These are phyloP conservation scores for Cordyceps militaris DNA, from an alignment of 2,329 filamentous ascomycete species.

Conservation along the genomic window DNA sequence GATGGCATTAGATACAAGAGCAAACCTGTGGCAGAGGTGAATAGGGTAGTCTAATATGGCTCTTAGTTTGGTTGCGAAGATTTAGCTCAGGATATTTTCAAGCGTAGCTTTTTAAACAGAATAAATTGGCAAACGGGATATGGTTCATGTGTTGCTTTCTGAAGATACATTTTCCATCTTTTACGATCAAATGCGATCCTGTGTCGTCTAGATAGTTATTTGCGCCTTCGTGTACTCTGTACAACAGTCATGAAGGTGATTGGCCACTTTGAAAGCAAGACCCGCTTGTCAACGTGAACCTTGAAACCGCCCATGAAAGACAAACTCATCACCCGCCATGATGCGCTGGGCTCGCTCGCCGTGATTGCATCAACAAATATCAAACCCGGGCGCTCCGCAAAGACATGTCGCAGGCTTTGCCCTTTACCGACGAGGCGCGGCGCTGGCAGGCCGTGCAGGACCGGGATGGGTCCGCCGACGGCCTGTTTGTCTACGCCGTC, in stretches of 20 bases:
- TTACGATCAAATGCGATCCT: not conserved
- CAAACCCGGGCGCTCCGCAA: not conserved
- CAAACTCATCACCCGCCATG: not conserved
- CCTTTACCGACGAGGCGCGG: conserved; percentile 25
- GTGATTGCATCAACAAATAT: not conserved
- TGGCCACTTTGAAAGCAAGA: conserved; percentile 27
- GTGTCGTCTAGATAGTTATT: not conserved
- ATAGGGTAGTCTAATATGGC: too few relatives aligned
- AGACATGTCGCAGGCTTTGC: not conserved
- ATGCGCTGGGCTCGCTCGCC: not conserved
- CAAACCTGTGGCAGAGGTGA: too few relatives aligned
- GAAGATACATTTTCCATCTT: too few relatives aligned
- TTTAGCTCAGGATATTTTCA: too few relatives aligned
- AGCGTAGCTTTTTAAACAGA: too few relatives aligned
- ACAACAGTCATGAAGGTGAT: too few relatives aligned
- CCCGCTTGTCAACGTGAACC: conserved; percentile 15
- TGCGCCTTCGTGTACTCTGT: too few relatives aligned
- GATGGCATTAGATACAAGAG: too few relatives aligned
- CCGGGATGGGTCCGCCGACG: conserved; percentile 30
- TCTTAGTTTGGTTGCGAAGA: too few relatives aligned
- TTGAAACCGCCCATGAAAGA: not conserved
- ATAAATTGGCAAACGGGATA: too few relatives aligned
- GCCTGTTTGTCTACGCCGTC: conserved; percentile 37
- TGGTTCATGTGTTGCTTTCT: too few relatives aligned
- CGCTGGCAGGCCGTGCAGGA: conserved; percentile 31